These are phyloP conservation scores for Arachnopeziza araneosa DNA, from an alignment of 2,329 filamentous ascomycete genomes.

Conservation along the genomic window DNA sequence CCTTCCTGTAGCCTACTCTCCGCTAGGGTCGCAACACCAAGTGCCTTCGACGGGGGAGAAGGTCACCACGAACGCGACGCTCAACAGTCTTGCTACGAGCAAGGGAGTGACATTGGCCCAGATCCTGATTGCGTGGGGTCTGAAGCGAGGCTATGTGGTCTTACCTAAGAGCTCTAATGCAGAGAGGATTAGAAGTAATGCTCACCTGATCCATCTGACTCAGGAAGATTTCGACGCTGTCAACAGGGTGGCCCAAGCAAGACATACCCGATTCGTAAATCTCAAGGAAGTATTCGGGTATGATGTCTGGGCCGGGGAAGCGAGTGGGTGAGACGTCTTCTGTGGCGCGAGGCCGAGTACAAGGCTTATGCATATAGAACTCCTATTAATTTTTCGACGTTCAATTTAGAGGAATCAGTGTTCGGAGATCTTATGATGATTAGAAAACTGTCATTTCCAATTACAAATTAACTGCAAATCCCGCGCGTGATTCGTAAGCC, in stretches of 20 bases:
- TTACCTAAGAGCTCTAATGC: slow-evolving; percentile 68
- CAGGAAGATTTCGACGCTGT: slow-evolving; percentile 54
- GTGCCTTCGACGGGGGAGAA: not conserved
- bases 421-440: not conserved
- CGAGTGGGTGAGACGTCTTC: not conserved
- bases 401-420: not conserved
- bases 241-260: slow-evolving; percentile 54
- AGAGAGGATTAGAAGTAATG: slow-evolving; percentile 63
- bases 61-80: not conserved
- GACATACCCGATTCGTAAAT: slow-evolving; percentile 69
- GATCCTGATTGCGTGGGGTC: slow-evolving; percentile 67
- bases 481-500: not conserved
- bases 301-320: slow-evolving; percentile 60
- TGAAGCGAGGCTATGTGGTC: slow-evolving; percentile 64
- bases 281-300: slow-evolving; percentile 79
- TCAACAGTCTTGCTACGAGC: slow-evolving; percentile 46
- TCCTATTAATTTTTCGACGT: too few relatives aligned
- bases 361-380: too few relatives aligned
- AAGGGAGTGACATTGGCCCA: slow-evolving; percentile 55
- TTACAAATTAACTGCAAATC: not conserved
- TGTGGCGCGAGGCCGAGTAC: not conserved
- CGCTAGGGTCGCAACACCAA: slow-evolving; percentile 39
- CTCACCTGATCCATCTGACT: slow-evolving; percentile 59
- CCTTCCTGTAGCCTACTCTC: slow-evolving; percentile 66
- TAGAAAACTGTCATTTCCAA: not conserved